phyloP scores from a whole-genome alignment of 345 rosid genomes.

The Hibiscus syriacus region DNA sequence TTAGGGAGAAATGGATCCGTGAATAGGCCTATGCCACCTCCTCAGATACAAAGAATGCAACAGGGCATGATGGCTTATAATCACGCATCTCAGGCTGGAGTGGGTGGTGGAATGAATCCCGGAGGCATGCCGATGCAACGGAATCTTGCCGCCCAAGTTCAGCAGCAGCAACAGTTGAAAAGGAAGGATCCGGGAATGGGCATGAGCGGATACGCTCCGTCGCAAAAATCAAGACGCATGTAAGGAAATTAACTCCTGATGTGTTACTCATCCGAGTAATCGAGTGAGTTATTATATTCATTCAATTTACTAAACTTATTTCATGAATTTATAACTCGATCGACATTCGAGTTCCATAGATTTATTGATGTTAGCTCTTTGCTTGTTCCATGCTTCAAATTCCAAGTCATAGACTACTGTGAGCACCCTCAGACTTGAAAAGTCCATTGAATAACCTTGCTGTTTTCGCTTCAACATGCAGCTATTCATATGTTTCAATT shows the following conservation, averaged over 20 bases:
- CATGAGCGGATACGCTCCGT: constrained; percentile 78
- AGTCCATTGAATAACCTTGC: too few species aligned
- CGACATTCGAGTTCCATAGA: not conserved
- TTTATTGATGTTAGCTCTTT: not conserved
- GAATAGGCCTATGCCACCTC: constrained; percentile 55
- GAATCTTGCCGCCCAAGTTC: constrained; percentile 57
- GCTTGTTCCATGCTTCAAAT: constrained; percentile 2
- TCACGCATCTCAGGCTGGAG: constrained; percentile 52
- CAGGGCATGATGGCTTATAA: constrained; percentile 67
- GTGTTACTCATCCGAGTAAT: not conserved
- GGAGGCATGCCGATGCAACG: constrained; percentile 67
- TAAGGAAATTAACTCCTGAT: constrained; percentile 16
- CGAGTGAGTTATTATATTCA: not conserved
- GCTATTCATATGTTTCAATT: too few species aligned
- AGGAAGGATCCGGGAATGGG: constrained; percentile 87
- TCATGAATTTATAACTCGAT: not conserved
- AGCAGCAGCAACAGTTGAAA: constrained; percentile 70
- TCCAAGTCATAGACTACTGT: not conserved
- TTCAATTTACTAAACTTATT: not conserved
- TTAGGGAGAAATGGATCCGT: constrained; percentile 46
- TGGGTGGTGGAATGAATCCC: constrained; percentile 72
- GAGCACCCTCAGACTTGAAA: too few species aligned
- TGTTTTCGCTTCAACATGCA: too few species aligned
- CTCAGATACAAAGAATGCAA: constrained; percentile 72
- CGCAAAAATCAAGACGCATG: constrained; percentile 74